Evolutionary conservation across 495 filamentous ascomycete genomes (phyloP), one percentile per base, ranked within the genome.

Genomic region (Tuber brumale): DNA sequence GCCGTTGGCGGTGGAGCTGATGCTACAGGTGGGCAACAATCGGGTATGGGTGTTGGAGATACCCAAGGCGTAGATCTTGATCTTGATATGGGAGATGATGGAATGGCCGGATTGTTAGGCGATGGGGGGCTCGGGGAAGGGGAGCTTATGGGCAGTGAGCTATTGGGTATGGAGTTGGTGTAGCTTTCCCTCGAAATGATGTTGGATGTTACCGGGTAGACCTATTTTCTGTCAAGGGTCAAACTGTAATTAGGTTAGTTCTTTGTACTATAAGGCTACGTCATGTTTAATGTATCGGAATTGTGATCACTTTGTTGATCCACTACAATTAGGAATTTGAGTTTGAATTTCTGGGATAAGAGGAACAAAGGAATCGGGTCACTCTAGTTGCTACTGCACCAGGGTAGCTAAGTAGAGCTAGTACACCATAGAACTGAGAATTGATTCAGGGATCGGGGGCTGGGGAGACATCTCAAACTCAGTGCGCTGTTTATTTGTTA

Each of bases 131-230:
- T 78, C 27, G 80, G 76, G 7, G 80, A 82, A 18, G 80, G 71
- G 6, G 81, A 76, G 43, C 71, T 78, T 37, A 79, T 82, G 72
- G 75, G 74, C 35, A 80, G 81, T 9, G 80, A 74, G n/a, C 41
- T 80, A 31, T 77, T 81, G 27, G 80, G 80, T 1, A 79, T 79
- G 74, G 81, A 81, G n/a, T 79, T 82, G 46, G 75, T 72, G 70
- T 80, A 81, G 41, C 71, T 66, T 66, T 35, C 57, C 9, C 12
- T 3, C n/a, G 9, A 35, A 35, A 66, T 66, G 27, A 31, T 14
- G n/a, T 31, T 66, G 27, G 27, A 2, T 27, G 4, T 66, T 3
- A 14, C 27, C 57, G 3, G 51, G 12, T 61, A 14, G 57, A 5
- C 57, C 31, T 35, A 35, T 66, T 66, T 66, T 35, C 31, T 66